Percentiles rank a stretch among this genome's conserved stretches.
Conservation (phyloP, 257 asterid species). For the Nicotiana tomentosiformis region DNA sequence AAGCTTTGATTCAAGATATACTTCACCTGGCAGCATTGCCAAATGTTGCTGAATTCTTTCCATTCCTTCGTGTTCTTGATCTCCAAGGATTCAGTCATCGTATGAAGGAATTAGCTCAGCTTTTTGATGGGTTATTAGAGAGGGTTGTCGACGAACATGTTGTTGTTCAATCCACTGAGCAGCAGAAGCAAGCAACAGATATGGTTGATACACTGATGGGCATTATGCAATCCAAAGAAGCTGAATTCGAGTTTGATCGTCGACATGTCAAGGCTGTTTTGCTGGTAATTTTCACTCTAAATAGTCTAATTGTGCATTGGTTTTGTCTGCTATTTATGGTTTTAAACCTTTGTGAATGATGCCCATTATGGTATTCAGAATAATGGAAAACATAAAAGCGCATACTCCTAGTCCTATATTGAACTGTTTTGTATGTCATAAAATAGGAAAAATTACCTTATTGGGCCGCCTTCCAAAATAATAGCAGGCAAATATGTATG, state of each 20-base stretch:
- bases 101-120: neutral
- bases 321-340: too few relatives aligned
- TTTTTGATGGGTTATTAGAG: conserved; percentile 15
- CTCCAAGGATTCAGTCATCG: conserved; percentile 10
- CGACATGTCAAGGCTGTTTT: neutral
- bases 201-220: conserved; percentile 5
- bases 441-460: too few relatives aligned
- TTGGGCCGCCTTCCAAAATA: too few relatives aligned
- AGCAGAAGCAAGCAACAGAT: neutral
- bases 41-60: neutral
- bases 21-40: neutral
- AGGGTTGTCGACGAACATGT: conserved; percentile 15
- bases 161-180: neutral
- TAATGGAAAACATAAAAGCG: too few relatives aligned
- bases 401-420: too few relatives aligned
- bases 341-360: too few relatives aligned
- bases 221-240: conserved; percentile 4
- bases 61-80: conserved; percentile 9
- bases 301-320: too few relatives aligned
- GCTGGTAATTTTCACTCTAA: neutral
- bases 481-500: too few relatives aligned
- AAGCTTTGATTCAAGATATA: neutral
- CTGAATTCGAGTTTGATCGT: neutral
- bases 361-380: too few relatives aligned
- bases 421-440: too few relatives aligned